phyloP scores from a whole-genome alignment of 1,284 basidiomycete species.

The Marasmius sp. region DNA sequence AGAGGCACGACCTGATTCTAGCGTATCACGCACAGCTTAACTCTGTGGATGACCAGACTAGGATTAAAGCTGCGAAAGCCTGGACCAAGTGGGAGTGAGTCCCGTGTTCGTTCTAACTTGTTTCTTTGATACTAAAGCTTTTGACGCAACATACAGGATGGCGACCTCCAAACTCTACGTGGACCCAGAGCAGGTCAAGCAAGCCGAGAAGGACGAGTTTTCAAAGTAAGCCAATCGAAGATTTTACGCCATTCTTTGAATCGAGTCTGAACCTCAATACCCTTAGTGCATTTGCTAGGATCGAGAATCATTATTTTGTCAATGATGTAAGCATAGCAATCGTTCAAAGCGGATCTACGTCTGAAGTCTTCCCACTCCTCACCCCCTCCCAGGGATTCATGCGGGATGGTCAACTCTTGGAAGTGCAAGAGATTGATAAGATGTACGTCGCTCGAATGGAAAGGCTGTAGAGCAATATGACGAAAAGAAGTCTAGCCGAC shows the following conservation, averaged over 20 bases:
- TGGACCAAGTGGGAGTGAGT: constrained; percentile 91
- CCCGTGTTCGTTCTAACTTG: constrained; percentile 1
- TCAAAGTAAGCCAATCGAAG: constrained; percentile 56
- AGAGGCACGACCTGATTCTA: constrained; percentile 77
- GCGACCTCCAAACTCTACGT: constrained; percentile 73
- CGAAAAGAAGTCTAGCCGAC: constrained; percentile 50
- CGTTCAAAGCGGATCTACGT: constrained; percentile 4
- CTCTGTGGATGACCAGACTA: constrained; percentile 66
- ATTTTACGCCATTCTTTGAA: background rate
- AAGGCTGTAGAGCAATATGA: constrained; percentile 6
- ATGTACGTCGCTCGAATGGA: constrained; percentile 57
- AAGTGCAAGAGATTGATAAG: constrained; percentile 84
- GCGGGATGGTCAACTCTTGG: constrained; percentile 86
- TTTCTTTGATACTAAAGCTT: too few relatives aligned
- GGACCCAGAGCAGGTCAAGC: constrained; percentile 68
- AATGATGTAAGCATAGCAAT: constrained; percentile 51
- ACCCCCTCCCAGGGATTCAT: constrained; percentile 72
- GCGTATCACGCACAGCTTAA: constrained; percentile 87
- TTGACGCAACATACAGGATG: constrained; percentile 53
- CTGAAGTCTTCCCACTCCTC: background rate
- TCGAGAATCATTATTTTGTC: constrained; percentile 93
- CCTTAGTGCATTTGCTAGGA: constrained; percentile 79
- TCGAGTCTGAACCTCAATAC: constrained; percentile 7
- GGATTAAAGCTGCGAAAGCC: constrained; percentile 76
- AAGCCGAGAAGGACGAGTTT: constrained; percentile 73